Percentiles rank a stretch among this genome's conserved stretches.
Conservation (phyloP, 768 basidiomycete species). For the Hericium coralloides region DNA sequence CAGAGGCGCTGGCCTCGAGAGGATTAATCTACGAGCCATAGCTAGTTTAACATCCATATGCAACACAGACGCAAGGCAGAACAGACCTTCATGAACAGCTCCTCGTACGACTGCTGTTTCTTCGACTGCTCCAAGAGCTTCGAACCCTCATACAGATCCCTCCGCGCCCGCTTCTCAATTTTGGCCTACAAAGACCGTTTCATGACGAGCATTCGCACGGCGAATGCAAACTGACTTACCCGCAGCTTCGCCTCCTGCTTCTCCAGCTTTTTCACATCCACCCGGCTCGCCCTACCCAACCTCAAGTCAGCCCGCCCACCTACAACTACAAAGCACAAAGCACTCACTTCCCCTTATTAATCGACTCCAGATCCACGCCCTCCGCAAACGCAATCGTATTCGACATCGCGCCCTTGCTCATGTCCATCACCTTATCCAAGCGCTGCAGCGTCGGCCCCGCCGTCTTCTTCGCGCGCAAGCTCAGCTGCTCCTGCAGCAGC, state of each 20-base stretch:
- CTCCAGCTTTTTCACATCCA: conserved; percentile 92
- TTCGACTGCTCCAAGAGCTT: conserved; percentile 88
- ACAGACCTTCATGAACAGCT: conserved; percentile 92
- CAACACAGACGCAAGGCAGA: neutral
- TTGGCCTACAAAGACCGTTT: conserved; percentile 56
- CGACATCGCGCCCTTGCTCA: conserved; percentile 76
- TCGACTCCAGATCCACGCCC: conserved; percentile 84
- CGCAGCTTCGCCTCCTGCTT: conserved; percentile 91
- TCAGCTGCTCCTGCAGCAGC: conserved; percentile 57
- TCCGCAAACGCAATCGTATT: conserved; percentile 72
- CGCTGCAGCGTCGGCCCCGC: conserved; percentile 63
- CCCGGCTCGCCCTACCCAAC: conserved; percentile 63
- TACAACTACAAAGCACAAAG: neutral
- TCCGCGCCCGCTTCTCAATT: conserved; percentile 88
- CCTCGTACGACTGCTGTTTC: conserved; percentile 98
- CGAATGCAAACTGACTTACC: neutral
- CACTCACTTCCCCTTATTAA: conserved; percentile 85
- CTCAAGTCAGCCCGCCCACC: neutral
- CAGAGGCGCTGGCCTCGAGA: conserved; percentile 61
- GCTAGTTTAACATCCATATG: neutral
- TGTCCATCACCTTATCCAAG: conserved; percentile 81
- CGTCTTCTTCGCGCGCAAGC: conserved; percentile 39
- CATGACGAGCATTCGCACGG: neutral
- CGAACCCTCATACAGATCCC: conserved; percentile 92
- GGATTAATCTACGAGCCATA: conserved; percentile 67